These are phyloP conservation scores for Dissophora globulifera DNA, from an alignment of 192 early-diverging fungal species.

Conservation along the genomic window DNA sequence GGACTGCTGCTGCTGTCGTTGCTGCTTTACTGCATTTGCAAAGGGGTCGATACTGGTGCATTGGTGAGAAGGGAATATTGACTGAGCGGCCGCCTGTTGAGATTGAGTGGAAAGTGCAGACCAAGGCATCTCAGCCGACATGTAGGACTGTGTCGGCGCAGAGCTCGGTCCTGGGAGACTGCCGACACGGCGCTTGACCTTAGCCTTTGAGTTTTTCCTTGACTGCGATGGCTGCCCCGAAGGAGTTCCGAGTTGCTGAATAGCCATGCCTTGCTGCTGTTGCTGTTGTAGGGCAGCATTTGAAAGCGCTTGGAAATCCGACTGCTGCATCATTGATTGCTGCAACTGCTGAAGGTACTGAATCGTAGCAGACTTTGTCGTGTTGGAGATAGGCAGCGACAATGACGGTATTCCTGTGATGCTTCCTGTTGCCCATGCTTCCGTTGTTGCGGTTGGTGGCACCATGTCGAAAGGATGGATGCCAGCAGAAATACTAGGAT, in stretches of 20 bases:
- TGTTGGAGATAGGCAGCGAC: conserved; percentile 12
- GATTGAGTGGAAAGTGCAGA: conserved; percentile 12
- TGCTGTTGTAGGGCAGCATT: background rate
- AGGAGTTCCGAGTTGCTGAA: background rate
- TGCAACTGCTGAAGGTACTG: conserved; percentile 41
- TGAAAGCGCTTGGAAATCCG: background rate
- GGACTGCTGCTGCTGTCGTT: background rate
- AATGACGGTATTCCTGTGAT: conserved; percentile 3
- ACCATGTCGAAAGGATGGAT: conserved; percentile 27
- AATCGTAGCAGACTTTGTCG: conserved; percentile 17
- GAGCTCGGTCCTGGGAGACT: conserved; percentile 9
- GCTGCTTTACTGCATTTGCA: background rate
- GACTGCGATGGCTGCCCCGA: conserved; percentile 1
- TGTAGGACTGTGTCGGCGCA: conserved; percentile 5
- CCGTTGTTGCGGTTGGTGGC: background rate
- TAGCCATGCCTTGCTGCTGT: background rate
- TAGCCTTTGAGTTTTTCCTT: conserved; percentile 19
- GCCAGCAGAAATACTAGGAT: conserved; percentile 4
- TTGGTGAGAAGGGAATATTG: conserved; percentile 3
- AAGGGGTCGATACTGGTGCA: background rate
- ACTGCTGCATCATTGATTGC: conserved; percentile 21
- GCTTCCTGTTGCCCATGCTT: background rate
- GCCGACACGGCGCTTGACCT: conserved; percentile 18
- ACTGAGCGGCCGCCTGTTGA: conserved; percentile 7
- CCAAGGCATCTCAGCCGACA: conserved; percentile 29